Conservation (phyloP, 2,329 filamentous ascomycete genomes). For the Alternaria sp. region DNA sequence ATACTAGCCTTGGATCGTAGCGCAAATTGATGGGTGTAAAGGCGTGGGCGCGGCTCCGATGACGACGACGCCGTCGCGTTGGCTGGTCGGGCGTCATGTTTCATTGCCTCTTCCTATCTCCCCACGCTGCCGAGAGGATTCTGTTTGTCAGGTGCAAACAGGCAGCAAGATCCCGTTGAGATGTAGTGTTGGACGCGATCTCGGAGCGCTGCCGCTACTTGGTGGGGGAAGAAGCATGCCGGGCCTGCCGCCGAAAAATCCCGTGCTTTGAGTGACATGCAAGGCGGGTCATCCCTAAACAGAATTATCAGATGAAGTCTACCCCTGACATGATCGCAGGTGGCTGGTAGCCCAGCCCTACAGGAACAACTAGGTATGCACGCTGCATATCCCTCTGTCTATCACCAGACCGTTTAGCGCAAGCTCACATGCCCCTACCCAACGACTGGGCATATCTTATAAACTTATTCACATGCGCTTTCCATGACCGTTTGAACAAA, state of each 20-base stretch:
- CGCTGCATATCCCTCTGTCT: background rate
- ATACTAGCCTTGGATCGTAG: constrained; percentile 24
- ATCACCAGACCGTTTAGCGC: background rate
- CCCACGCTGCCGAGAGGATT: constrained; percentile 9
- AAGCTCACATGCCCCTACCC: background rate
- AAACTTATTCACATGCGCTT: background rate
- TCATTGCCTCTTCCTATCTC: background rate
- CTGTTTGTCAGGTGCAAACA: constrained; percentile 16
- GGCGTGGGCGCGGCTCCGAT: constrained; percentile 5
- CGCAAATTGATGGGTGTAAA: constrained; percentile 6
- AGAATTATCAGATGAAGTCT: constrained; percentile 14
- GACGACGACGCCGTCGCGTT: constrained; percentile 11
- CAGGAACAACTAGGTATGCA: background rate
- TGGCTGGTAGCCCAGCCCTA: constrained; percentile 3
- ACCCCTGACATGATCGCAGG: constrained; percentile 1
- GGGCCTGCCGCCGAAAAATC: constrained; percentile 7
- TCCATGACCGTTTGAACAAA: background rate
- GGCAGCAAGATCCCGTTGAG: background rate
- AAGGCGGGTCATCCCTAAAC: background rate
- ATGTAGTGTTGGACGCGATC: constrained; percentile 4
- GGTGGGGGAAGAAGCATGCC: constrained; percentile 3
- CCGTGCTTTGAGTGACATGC: constrained; percentile 9
- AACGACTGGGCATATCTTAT: background rate
- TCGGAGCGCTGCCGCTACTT: constrained; percentile 7
- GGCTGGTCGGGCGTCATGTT: constrained; percentile 5